phyloP scores from a whole-genome alignment of 495 filamentous ascomycete species.

The Aspergillus kassunensis region DNA sequence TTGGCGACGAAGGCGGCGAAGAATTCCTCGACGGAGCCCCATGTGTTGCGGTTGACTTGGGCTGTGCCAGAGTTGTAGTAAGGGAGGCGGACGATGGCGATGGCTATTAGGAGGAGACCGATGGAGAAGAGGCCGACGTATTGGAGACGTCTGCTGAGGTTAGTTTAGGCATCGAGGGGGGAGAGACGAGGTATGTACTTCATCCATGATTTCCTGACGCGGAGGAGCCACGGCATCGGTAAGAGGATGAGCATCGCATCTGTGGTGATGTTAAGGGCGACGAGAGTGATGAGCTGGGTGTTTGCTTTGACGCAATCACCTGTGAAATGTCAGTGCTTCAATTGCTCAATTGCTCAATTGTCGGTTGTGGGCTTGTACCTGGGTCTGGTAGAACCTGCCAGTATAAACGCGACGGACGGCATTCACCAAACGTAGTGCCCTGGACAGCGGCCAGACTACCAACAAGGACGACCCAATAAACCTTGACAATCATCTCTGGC shows the following conservation, averaged over 20 bases:
- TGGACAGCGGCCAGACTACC: slow-evolving; percentile 1
- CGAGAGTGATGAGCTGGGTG: slow-evolving; percentile 5
- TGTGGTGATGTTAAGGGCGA: slow-evolving; percentile 10
- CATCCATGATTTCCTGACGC: slow-evolving; percentile 1
- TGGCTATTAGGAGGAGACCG: slow-evolving; percentile 8
- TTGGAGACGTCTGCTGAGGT: slow-evolving; percentile 1
- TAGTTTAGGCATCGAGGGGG: not conserved
- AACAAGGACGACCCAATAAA: slow-evolving; percentile 5
- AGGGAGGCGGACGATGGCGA: slow-evolving; percentile 12
- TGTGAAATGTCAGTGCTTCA: not conserved
- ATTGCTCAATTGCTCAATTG: too few relatives aligned
- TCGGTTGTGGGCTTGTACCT: not conserved
- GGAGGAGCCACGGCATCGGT: slow-evolving; percentile 13
- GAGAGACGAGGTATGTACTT: not conserved
- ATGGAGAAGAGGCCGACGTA: slow-evolving; percentile 11
- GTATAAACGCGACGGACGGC: slow-evolving; percentile 4
- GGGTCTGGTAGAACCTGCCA: slow-evolving; percentile 12
- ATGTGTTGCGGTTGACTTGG: slow-evolving; percentile 9
- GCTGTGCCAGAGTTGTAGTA: slow-evolving; percentile 2
- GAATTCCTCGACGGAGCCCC: slow-evolving; percentile 9
- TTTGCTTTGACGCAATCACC: slow-evolving; percentile 9
- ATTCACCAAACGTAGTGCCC: slow-evolving; percentile 5
- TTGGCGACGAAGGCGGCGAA: slow-evolving; percentile 13
- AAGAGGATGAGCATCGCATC: slow-evolving; percentile 15
- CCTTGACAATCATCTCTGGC: slow-evolving; percentile 12